A percentile compares a stretch with the other conserved stretches of the same genome.
Evolutionary conservation across 2,329 filamentous ascomycete genomes (phyloP).

Genomic region (Cladosporium sp.): DNA sequence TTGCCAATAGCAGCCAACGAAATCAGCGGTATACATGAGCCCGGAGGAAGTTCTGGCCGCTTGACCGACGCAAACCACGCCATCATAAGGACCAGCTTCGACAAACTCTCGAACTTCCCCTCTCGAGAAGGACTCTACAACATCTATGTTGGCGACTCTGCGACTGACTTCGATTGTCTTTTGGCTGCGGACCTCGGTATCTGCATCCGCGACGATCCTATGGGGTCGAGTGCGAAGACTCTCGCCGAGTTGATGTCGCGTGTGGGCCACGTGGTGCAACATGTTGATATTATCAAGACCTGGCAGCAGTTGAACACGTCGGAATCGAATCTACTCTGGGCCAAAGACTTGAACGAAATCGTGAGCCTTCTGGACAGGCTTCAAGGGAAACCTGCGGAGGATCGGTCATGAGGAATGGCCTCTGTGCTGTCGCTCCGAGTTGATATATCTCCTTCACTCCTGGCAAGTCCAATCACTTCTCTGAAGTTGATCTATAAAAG

Average conservation of each 20-base stretch:
- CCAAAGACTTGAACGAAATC: constrained; percentile 7
- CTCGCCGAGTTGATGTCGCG: constrained; percentile 38
- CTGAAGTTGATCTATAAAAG: no score
- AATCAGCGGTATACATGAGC: constrained; percentile 34
- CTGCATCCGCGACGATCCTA: constrained; percentile 45
- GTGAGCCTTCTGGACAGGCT: background rate
- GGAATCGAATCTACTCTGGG: background rate
- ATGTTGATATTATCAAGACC: background rate
- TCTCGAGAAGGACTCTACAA: background rate
- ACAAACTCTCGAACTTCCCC: constrained; percentile 38
- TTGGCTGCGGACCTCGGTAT: constrained; percentile 50
- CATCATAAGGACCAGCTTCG: constrained; percentile 42
- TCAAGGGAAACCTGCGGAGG: background rate
- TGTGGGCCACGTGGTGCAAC: constrained; percentile 1
- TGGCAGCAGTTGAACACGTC: background rate
- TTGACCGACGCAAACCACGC: constrained; percentile 30
- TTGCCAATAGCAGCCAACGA: constrained; percentile 40
- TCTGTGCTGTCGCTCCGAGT: background rate
- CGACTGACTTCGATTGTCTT: constrained; percentile 51
- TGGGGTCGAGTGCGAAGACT: constrained; percentile 29
- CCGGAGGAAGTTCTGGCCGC: constrained; percentile 33
- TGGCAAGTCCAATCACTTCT: background rate
- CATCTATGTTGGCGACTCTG: constrained; percentile 52
- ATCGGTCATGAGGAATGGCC: background rate
- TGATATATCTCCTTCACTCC: background rate